Base-by-base conservation (phyloP, 2,329 filamentous ascomycete genomes). In the Simplicillium sp. region DNA sequence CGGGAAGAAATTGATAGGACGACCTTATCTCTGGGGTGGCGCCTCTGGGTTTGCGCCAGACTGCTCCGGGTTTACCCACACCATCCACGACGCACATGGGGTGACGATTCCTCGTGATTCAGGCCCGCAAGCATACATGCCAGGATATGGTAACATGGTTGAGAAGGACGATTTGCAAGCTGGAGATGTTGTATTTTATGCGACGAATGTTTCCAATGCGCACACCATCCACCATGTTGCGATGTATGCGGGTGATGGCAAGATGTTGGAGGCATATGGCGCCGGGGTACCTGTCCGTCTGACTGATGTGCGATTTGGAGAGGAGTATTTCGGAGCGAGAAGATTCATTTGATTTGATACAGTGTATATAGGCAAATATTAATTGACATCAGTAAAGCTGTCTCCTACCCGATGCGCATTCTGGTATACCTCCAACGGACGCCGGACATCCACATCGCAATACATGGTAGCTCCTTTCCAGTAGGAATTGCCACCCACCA, bases 161-260 rank as follows among this genome's bases (percentile, higher is more conserved):
- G 32, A 40, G 7, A 32, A 33, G 4, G 15, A 18, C 3, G 39
- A 40, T n/a, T 16, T 40, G 17, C 39, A 35, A 17, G 18, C 20
- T 16, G 39, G 39, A 4, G 39, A 40, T 28, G 17, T 40, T 3
- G 13, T 40, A 11, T 40, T 40, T 16, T 40, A 40, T 34, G 39
- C 39, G 7, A 13, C 14, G 3, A 40, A 40, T 17, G 14, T 36
- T 13, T n/a, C 15, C n/a, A 29, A 40, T 29, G 15, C 39, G 2
- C 15, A 40, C 7, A 25, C 39, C 5, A 40, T 40, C 16, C 25
- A 40, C n/a, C 39, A 40, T n/a, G 39, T 40, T 9, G 39, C 39
- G 16, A 40, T 40, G 39, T 40, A 35, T 15, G 33, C 33, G 6
- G 39, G 39, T 7, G 32, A 40, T 29, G 39, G 32, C 11, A n/a